Evolutionary conservation across 1,284 basidiomycete genomes (phyloP).

Genomic region (Pseudozyma pruni): DNA sequence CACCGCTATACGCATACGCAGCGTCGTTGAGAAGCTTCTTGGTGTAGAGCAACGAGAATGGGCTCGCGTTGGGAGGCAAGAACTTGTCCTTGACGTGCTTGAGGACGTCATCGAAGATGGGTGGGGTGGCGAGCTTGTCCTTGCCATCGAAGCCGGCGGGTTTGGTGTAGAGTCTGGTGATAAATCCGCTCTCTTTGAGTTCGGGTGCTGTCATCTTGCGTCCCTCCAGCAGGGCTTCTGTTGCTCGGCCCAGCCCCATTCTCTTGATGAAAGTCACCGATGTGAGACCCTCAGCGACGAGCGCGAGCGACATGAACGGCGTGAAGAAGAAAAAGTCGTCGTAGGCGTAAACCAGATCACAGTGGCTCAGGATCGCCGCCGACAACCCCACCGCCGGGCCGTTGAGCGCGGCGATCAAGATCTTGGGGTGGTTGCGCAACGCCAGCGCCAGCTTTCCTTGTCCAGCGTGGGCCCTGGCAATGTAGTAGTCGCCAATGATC

Average conservation of each 20-base stretch:
- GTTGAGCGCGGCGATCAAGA: constrained; percentile 55
- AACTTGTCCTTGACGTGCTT: constrained; percentile 28
- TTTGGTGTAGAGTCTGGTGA: constrained; percentile 44
- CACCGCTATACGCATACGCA: constrained; percentile 34
- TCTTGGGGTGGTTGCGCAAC: constrained; percentile 36
- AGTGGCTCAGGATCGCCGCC: constrained; percentile 49
- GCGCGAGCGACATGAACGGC: constrained; percentile 51
- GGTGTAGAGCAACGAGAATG: constrained; percentile 51
- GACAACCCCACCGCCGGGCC: constrained; percentile 52
- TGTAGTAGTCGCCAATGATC: constrained; percentile 27
- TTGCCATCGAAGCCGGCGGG: constrained; percentile 18
- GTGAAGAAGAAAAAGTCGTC: constrained; percentile 55
- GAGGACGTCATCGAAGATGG: constrained; percentile 45
- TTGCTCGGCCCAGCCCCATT: constrained; percentile 52
- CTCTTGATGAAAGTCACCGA: constrained; percentile 42
- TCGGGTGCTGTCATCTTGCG: constrained; percentile 42
- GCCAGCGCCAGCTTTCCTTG: constrained; percentile 37
- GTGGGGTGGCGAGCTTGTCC: constrained; percentile 30
- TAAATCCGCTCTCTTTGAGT: constrained; percentile 46
- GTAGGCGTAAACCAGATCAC: constrained; percentile 52
- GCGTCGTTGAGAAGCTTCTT: constrained; percentile 51
- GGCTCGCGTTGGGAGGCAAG: constrained; percentile 40
- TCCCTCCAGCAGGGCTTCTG: constrained; percentile 50
- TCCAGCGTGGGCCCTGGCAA: constrained; percentile 5
- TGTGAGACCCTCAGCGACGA: constrained; percentile 50